Base-by-base conservation (phyloP, 2,329 filamentous ascomycete species). In the Penicillium griseofulvum region DNA sequence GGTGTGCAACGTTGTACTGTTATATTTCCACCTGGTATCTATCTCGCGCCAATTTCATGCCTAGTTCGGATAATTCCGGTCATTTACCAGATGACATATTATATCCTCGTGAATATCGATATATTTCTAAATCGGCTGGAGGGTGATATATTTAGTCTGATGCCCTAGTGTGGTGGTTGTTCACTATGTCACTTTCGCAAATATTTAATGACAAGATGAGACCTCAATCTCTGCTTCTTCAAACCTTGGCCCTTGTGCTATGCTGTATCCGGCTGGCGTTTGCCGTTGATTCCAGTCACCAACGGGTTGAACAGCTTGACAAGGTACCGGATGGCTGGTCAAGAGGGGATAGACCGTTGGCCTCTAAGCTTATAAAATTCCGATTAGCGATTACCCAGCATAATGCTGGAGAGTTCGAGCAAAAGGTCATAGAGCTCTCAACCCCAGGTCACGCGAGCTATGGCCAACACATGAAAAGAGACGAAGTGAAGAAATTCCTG, bases 381-480 rank as follows among this genome's bases (percentile, higher is more conserved):
- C 78, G 74, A 24, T 71, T 84, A 43, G 77, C 79, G 7, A 71
- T 83, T 17, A 71, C 71, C 42, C 76, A 84, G 69, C 77, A 79
- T 22, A 78, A 78, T 42, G 67, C 76, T 36, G 73, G 68, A 3
- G 70, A 78, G 6, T 81, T 88, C 51, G 84, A 88, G 67, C 78
- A 83, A 64, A 78, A 74, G 7, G 78, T 87, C 10, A 76, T 86
- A 53, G 81, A 85, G 39, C 77, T 88, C 29, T 87, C 86, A 0
- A 84, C 82, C 0, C 86, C 86, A 1, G 77, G 76, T 28, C 79
- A 85, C 61, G 70, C 77, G 1, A 76, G 73, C 19, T 89, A 89
- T 67, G 86, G 86, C 34, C 75, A 80, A 62, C 83, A 88, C 63
- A 72, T 89, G 71, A 83, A 80, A 54, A 80, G 81, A n/a, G 78